phyloP scores from a whole-genome alignment of 2,329 filamentous ascomycete genomes.

The Aspergillus sp. region DNA sequence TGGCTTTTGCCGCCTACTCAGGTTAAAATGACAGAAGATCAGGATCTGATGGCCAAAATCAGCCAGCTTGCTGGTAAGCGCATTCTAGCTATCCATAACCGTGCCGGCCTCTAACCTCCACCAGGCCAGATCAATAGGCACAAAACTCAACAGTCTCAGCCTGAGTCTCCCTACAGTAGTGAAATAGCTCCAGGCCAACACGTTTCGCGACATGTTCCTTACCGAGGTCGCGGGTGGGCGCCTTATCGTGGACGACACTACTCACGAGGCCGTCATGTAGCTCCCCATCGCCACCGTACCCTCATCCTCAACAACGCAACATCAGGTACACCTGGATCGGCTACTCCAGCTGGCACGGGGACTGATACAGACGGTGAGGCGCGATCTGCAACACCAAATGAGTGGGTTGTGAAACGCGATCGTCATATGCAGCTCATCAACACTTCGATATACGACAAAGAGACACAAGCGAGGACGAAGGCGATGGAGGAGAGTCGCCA shows the following conservation, averaged over 20 bases:
- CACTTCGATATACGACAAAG: slow-evolving; percentile 73
- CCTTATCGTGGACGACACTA: slow-evolving; percentile 47
- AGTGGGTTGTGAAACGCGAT: slow-evolving; percentile 73
- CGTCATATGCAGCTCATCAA: slow-evolving; percentile 84
- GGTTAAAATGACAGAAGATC: slow-evolving; percentile 54
- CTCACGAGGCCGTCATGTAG: slow-evolving; percentile 35
- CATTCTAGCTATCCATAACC: slow-evolving; percentile 35
- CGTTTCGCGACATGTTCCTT: slow-evolving; percentile 32
- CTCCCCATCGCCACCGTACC: slow-evolving; percentile 58
- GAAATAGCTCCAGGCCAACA: slow-evolving; percentile 25
- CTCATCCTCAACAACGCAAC: slow-evolving; percentile 62
- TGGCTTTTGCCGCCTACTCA: slow-evolving; percentile 8
- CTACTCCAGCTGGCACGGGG: slow-evolving; percentile 27
- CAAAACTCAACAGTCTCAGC: slow-evolving; percentile 58
- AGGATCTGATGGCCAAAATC: slow-evolving; percentile 58
- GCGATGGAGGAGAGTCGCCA: slow-evolving; percentile 70
- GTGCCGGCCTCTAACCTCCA: slow-evolving; percentile 15
- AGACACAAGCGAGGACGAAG: slow-evolving; percentile 66
- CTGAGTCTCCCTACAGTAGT: slow-evolving; percentile 23
- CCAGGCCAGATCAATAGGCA: slow-evolving; percentile 77
- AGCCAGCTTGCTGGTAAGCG: slow-evolving; percentile 58
- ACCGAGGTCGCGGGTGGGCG: slow-evolving; percentile 42
- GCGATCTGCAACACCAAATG: slow-evolving; percentile 34
- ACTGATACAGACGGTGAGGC: slow-evolving; percentile 33
- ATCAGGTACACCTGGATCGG: slow-evolving; percentile 25